Evolutionary conservation across 139 green algal species (phyloP).

Genomic region (Chlamydomonas incerta): DNA sequence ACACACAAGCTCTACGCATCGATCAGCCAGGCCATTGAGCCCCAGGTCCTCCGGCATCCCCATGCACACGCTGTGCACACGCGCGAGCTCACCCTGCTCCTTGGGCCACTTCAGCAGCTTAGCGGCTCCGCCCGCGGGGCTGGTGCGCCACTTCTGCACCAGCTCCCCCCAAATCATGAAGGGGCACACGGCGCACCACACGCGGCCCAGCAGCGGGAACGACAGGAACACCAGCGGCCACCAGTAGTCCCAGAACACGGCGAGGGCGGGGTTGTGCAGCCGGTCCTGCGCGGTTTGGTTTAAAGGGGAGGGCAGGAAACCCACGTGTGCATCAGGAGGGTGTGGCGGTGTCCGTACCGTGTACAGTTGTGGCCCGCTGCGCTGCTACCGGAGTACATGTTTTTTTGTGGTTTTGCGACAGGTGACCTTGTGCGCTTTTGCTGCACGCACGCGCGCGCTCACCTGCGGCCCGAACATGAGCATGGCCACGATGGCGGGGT

Average conservation of each 20-base stretch:
- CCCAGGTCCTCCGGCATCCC: no score
- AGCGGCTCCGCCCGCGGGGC: conserved; percentile 42
- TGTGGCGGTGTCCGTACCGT: no score
- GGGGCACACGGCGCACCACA: conserved; percentile 87
- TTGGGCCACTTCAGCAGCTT: conserved; percentile 81
- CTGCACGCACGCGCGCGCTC: no score
- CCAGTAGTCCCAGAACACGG: conserved; percentile 86
- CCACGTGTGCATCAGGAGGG: no score
- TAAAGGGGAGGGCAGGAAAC: no score
- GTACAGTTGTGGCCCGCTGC: no score
- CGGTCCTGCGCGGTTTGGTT: conserved; percentile 71
- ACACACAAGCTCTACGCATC: no score
- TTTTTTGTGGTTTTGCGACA: no score
- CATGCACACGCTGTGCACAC: no score
- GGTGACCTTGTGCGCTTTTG: no score
- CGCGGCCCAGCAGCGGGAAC: conserved; percentile 82
- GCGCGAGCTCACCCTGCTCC: conserved; percentile 42
- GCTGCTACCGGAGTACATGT: no score
- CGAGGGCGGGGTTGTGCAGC: conserved; percentile 80
- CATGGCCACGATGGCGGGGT: conserved; percentile 64
- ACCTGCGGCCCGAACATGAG: conserved; percentile 69
- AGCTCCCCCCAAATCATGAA: conserved; percentile 91
- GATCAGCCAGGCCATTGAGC: no score
- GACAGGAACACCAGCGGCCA: conserved; percentile 83
- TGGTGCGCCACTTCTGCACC: conserved; percentile 71